Percentiles rank a stretch among this genome's conserved stretches.
Conservation (phyloP, 1,284 basidiomycete genomes). For the Athelia sp. region DNA sequence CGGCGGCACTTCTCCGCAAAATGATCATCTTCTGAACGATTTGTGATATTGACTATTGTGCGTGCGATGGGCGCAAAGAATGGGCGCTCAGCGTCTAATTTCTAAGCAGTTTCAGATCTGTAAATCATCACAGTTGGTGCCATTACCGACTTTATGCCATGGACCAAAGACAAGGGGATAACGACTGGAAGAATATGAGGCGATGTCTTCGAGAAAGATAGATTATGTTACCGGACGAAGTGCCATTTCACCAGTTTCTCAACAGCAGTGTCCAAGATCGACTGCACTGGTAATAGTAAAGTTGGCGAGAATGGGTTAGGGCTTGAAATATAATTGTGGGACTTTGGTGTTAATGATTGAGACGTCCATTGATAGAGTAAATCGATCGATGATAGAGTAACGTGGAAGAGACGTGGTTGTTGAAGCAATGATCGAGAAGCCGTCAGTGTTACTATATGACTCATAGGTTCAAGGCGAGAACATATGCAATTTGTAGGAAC, state of each 20-base stretch:
- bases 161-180: slow-evolving; percentile 73
- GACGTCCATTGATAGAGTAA: slow-evolving; percentile 48
- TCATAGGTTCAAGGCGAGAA: slow-evolving; percentile 7
- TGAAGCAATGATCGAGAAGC: slow-evolving; percentile 33
- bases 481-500: slow-evolving; percentile 7
- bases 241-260: slow-evolving; percentile 52
- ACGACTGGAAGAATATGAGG: slow-evolving; percentile 36
- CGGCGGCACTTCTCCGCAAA: slow-evolving; percentile 27
- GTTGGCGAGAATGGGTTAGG: slow-evolving; percentile 40
- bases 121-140: slow-evolving; percentile 3
- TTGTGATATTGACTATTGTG: slow-evolving; percentile 46
- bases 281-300: slow-evolving; percentile 45
- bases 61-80: slow-evolving; percentile 45
- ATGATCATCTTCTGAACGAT: slow-evolving; percentile 35
- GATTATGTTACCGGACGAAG: slow-evolving; percentile 44
- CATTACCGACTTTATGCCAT: slow-evolving; percentile 50
- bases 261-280: slow-evolving; percentile 46
- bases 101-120: slow-evolving; percentile 31
- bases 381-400: slow-evolving; percentile 43
- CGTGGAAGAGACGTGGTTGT: slow-evolving; percentile 26
- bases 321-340: slow-evolving; percentile 2
- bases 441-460: slow-evolving; percentile 38
- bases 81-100: slow-evolving; percentile 46
- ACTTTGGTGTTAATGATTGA: slow-evolving; percentile 3
- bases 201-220: slow-evolving; percentile 10